phyloP scores from a whole-genome alignment of 768 basidiomycete species.

The Lactarius trivialis region DNA sequence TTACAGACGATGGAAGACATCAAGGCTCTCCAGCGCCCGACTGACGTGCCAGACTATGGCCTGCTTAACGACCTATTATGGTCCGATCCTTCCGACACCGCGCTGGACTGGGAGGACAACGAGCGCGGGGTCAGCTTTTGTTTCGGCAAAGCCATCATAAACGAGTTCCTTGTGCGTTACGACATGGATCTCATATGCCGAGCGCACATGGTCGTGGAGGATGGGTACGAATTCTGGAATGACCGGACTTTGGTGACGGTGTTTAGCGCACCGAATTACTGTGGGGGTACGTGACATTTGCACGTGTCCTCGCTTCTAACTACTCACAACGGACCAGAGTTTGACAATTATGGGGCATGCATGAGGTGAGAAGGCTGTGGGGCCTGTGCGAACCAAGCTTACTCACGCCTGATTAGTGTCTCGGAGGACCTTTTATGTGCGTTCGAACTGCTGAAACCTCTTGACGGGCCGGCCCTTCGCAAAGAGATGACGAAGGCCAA shows the following conservation, averaged over 20 bases:
- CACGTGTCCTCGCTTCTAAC: conserved; percentile 8
- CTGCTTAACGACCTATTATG: conserved; percentile 94
- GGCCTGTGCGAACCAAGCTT: background rate
- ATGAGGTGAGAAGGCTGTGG: conserved; percentile 58
- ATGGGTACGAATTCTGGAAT: conserved; percentile 99
- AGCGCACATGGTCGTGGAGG: conserved; percentile 99
- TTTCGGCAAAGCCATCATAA: conserved; percentile 96
- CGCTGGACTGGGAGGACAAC: conserved; percentile 98
- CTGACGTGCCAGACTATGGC: conserved; percentile 98
- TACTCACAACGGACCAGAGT: conserved; percentile 48
- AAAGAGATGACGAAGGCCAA: conserved; percentile 99
- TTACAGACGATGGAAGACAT: conserved; percentile 98
- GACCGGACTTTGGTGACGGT: conserved; percentile 97
- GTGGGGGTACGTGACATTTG: conserved; percentile 66
- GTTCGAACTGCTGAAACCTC: conserved; percentile 93
- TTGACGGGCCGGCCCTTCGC: conserved; percentile 88
- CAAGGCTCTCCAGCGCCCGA: conserved; percentile 93
- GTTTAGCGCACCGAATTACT: conserved; percentile 96
- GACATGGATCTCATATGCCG: conserved; percentile 99
- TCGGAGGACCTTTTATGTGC: conserved; percentile 97
- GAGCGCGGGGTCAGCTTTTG: conserved; percentile 98
- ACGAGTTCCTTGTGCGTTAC: conserved; percentile 88
- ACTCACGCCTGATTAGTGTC: conserved; percentile 45
- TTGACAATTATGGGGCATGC: conserved; percentile 92
- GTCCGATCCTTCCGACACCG: conserved; percentile 98